Evolutionary conservation across 805 yeast species (phyloP).

Genomic region (Teunomyces cretensis): DNA sequence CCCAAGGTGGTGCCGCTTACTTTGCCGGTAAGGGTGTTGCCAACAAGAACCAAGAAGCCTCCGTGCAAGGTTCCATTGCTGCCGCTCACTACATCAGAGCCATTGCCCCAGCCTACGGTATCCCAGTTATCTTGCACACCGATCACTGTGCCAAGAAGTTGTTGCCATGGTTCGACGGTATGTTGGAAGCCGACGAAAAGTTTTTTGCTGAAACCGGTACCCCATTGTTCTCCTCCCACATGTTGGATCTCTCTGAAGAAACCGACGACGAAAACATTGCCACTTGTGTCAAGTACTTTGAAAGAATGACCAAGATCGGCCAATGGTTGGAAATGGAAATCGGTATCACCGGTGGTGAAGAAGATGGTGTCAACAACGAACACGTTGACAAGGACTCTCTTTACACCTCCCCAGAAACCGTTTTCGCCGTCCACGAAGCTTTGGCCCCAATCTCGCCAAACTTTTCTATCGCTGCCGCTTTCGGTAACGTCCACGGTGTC

Average conservation of each 20-base stretch:
- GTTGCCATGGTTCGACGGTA: constrained; percentile 98
- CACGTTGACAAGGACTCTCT: constrained; percentile 80
- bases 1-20: constrained; percentile 99
- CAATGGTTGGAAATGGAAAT: constrained; percentile 99
- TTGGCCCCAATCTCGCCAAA: constrained; percentile 88
- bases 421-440: constrained; percentile 87
- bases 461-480: constrained; percentile 99
- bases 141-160: constrained; percentile 99
- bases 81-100: constrained; percentile 98
- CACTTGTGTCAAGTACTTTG: constrained; percentile 91
- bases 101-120: constrained; percentile 93
- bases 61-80: constrained; percentile 92
- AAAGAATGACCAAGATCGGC: constrained; percentile 87
- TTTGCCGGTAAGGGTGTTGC: constrained; percentile 99
- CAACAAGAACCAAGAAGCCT: constrained; percentile 90
- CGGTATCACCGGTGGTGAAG: constrained; percentile 99
- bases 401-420: constrained; percentile 95
- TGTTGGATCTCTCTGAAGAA: constrained; percentile 98
- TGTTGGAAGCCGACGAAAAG: constrained; percentile 95
- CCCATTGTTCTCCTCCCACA: constrained; percentile 98
- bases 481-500: constrained; percentile 99
- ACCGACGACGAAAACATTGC: constrained; percentile 92
- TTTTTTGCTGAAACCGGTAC: constrained; percentile 83
- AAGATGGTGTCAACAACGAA: constrained; percentile 99
- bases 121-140: constrained; percentile 95